Percentiles rank a stretch among this genome's conserved stretches.
These are phyloP conservation scores for Diaporthe citriasiana DNA, from an alignment of 2,329 filamentous ascomycete genomes.

Conservation along the genomic window DNA sequence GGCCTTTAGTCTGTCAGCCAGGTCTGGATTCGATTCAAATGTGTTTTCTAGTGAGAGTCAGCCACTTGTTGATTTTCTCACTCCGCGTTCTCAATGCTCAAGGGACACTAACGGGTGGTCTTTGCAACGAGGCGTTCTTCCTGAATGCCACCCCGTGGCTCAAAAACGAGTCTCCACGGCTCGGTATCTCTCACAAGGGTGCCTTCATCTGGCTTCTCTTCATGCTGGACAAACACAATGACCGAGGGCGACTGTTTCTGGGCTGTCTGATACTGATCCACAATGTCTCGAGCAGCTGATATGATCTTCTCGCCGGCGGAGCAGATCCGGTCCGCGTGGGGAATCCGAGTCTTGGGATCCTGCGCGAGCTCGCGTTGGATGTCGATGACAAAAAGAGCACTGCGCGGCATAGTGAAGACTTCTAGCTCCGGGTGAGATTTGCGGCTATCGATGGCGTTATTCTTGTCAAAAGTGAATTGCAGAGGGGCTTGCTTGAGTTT, in stretches of 20 bases:
- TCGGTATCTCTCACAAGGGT: conserved; percentile 46
- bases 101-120: conserved; percentile 46
- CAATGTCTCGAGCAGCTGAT: conserved; percentile 41
- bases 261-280: conserved; percentile 36
- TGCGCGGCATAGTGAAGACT: conserved; percentile 37
- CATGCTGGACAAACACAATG: conserved; percentile 51
- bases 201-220: conserved; percentile 47
- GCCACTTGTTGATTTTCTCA: not conserved
- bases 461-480: not conserved
- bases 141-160: conserved; percentile 43
- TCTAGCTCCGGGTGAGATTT: not conserved
- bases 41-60: conserved; percentile 45
- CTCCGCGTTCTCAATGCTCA: not conserved
- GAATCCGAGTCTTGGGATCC: conserved; percentile 47
- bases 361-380: conserved; percentile 51
- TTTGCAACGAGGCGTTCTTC: conserved; percentile 49
- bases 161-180: conserved; percentile 50
- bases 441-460: not conserved
- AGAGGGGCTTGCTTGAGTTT: not conserved
- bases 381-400: conserved; percentile 53
- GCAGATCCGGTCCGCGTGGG: conserved; percentile 47
- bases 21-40: conserved; percentile 50
- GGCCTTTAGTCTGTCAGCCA: conserved; percentile 46
- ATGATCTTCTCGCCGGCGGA: conserved; percentile 46
- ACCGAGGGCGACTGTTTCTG: conserved; percentile 28